A percentile compares a stretch with the other conserved stretches of the same genome.
Evolutionary conservation across 2,329 filamentous ascomycete genomes (phyloP).

Genomic region (Septoria linicola): DNA sequence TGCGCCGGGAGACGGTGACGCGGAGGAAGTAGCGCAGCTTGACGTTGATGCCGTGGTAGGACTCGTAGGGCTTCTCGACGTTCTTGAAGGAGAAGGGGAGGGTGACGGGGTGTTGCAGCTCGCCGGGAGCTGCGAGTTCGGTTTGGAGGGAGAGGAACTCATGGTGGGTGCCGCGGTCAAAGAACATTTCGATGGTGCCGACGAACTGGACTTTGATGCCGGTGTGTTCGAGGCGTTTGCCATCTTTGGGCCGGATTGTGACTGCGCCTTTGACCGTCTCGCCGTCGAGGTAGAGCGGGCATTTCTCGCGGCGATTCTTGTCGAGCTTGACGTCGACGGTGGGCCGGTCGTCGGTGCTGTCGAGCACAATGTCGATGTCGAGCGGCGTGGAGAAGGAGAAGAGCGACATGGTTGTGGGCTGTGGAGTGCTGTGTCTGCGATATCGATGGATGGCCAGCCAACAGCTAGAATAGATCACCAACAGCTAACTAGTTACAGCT

Average conservation of each 20-base stretch:
- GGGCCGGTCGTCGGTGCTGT: constrained; percentile 88
- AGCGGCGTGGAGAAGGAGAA: constrained; percentile 93
- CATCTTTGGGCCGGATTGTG: constrained; percentile 94
- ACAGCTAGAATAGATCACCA: no score
- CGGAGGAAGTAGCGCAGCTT: constrained; percentile 98
- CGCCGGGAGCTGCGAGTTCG: constrained; percentile 92
- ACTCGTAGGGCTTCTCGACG: constrained; percentile 99
- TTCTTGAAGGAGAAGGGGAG: constrained; percentile 99
- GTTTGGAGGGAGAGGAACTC: constrained; percentile 97
- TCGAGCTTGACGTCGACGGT: constrained; percentile 98
- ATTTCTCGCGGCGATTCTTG: constrained; percentile 96
- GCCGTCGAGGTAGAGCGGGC: constrained; percentile 94
- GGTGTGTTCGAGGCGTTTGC: constrained; percentile 94
- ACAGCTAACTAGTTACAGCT: no score
- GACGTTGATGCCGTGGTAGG: constrained; percentile 99
- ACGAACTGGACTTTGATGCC: constrained; percentile 99
- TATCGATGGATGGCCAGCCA: no score
- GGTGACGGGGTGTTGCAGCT: constrained; percentile 97
- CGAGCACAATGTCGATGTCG: constrained; percentile 97
- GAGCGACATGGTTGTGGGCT: constrained; percentile 71
- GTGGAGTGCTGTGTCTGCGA: not conserved
- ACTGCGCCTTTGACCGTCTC: constrained; percentile 97
- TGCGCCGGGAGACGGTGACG: constrained; percentile 91
- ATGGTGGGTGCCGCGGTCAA: constrained; percentile 98
- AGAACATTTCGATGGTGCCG: constrained; percentile 99